Evolutionary conservation across 2,329 filamentous ascomycete species (phyloP).

Genomic region (Arthrobotrys megalospora): DNA sequence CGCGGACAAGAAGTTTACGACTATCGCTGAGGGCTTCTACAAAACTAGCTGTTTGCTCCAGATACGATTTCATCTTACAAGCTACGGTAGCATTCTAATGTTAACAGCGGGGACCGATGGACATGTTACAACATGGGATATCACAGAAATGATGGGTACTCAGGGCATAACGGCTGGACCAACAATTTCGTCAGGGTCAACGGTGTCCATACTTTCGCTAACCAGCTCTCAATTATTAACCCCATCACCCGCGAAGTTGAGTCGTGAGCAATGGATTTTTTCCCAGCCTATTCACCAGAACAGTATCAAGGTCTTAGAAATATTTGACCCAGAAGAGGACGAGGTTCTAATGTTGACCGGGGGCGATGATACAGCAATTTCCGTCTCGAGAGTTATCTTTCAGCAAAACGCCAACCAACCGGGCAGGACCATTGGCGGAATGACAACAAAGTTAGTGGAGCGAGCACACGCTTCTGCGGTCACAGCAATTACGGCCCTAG

Average conservation of each 20-base stretch:
- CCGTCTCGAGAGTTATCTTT: conserved; percentile 26
- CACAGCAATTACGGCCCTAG: conserved; percentile 23
- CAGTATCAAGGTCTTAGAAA: conserved; percentile 77
- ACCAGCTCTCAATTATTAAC: background rate
- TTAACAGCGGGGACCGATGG: conserved; percentile 88
- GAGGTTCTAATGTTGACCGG: conserved; percentile 77
- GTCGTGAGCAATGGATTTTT: conserved; percentile 31
- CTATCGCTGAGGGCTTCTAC: conserved; percentile 68
- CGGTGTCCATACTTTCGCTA: background rate
- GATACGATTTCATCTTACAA: conserved; percentile 61
- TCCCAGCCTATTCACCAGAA: conserved; percentile 78
- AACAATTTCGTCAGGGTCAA: background rate
- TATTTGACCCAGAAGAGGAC: conserved; percentile 67
- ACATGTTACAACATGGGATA: conserved; percentile 76
- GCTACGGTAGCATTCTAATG: conserved; percentile 67
- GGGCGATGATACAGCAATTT: conserved; percentile 89
- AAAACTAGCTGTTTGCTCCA: conserved; percentile 67
- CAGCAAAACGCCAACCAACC: background rate
- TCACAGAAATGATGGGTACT: conserved; percentile 65
- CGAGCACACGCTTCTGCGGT: conserved; percentile 57
- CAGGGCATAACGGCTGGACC: conserved; percentile 49
- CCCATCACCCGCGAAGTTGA: conserved; percentile 4
- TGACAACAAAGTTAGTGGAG: conserved; percentile 21
- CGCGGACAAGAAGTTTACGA: conserved; percentile 65
- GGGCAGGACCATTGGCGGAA: background rate